Evolutionary conservation across 371 early-diverging fungal species (phyloP).

Genomic region (Mucor piriformis): DNA sequence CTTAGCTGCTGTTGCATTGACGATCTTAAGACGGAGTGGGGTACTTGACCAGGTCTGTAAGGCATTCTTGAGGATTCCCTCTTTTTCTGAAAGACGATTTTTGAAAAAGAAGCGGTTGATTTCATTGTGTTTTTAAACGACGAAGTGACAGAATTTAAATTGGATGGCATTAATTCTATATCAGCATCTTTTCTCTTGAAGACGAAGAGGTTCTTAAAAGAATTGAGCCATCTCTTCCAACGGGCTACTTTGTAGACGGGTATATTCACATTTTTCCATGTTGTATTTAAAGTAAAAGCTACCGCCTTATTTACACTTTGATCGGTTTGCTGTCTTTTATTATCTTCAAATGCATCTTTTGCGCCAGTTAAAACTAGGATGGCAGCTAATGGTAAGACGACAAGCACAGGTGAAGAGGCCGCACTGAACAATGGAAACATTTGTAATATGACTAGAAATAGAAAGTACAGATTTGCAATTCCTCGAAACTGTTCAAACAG

Average conservation of each 20-base stretch:
- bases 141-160: constrained; percentile 9
- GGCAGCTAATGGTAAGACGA: constrained; percentile 83
- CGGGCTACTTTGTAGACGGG: constrained; percentile 45
- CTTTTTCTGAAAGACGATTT: constrained; percentile 26
- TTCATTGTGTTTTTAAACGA: constrained; percentile 23
- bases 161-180: constrained; percentile 2
- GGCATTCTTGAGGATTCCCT: constrained; percentile 31
- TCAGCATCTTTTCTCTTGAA: background rate
- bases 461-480: constrained; percentile 93
- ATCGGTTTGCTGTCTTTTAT: constrained; percentile 86
- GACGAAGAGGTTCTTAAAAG: background rate
- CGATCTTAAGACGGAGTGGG: constrained; percentile 47
- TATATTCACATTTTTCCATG: constrained; percentile 65
- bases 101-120: constrained; percentile 31
- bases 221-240: constrained; percentile 25
- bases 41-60: constrained; percentile 56
- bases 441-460: constrained; percentile 87
- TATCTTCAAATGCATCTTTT: constrained; percentile 96
- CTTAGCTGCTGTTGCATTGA: background rate
- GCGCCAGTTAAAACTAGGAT: constrained; percentile 86
- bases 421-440: constrained; percentile 74
- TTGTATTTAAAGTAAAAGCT: constrained; percentile 47
- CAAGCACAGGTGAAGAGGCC: constrained; percentile 71
- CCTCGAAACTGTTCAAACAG: constrained; percentile 91
- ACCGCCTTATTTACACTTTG: constrained; percentile 70